Percentiles rank a stretch among this genome's conserved stretches.
Conservation (phyloP, 768 basidiomycete species). For the Piloderma croceum region DNA sequence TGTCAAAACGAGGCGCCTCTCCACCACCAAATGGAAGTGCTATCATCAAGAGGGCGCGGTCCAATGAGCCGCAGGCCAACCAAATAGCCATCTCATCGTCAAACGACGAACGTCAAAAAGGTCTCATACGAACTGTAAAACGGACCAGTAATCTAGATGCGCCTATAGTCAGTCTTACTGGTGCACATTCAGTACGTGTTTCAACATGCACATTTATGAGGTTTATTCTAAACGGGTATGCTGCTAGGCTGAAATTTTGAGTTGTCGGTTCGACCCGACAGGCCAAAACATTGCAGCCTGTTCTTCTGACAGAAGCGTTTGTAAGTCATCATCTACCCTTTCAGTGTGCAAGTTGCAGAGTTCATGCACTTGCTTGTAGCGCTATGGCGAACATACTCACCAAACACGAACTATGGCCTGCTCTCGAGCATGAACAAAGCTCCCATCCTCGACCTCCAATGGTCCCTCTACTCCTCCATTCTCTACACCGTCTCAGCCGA, state of each 20-base stretch:
- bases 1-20: slow-evolving; percentile 70
- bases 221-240: not conserved
- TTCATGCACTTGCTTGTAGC: slow-evolving; percentile 37
- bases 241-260: slow-evolving; percentile 74
- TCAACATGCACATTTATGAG: not conserved
- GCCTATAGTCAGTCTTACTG: slow-evolving; percentile 86
- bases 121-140: slow-evolving; percentile 77
- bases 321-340: slow-evolving; percentile 42
- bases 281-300: slow-evolving; percentile 93
- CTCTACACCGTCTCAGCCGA: slow-evolving; percentile 90
- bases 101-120: slow-evolving; percentile 68
- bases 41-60: slow-evolving; percentile 58
- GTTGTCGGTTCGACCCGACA: slow-evolving; percentile 89
- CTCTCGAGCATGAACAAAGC: slow-evolving; percentile 82
- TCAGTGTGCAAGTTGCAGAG: slow-evolving; percentile 4
- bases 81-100: slow-evolving; percentile 77
- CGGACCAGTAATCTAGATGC: slow-evolving; percentile 91
- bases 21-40: slow-evolving; percentile 46
- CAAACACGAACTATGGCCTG: slow-evolving; percentile 89
- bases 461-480: slow-evolving; percentile 68
- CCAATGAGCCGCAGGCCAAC: slow-evolving; percentile 47
- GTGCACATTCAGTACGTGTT: slow-evolving; percentile 74
- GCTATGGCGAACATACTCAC: slow-evolving; percentile 86
- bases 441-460: slow-evolving; percentile 88
- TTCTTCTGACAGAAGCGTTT: slow-evolving; percentile 85